Evolutionary conservation across 2,329 filamentous ascomycete species (phyloP), one percentile per base, ranked within the genome.

Genomic region (Drechslerella dactyloides): DNA sequence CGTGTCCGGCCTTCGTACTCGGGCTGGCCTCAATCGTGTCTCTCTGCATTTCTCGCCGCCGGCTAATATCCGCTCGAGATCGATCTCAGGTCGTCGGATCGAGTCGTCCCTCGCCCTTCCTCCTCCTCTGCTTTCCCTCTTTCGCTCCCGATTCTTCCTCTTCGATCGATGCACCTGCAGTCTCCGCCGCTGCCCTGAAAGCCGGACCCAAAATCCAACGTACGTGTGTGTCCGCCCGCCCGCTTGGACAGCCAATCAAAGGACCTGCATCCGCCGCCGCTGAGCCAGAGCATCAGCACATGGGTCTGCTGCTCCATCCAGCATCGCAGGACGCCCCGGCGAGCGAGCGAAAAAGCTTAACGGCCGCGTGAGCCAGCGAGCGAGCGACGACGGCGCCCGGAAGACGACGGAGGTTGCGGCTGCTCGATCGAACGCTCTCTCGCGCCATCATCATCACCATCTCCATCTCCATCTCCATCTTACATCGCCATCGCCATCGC

Each of bases 401-500:
- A 52, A 24, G 4, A 33, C 27, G 4, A 33, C 48, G 48, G 48
- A 33, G 21, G 21, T 13, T 52, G 10, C 6, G 23, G n/a, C n/a
- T n/a, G n/a, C n/a, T 24, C 46, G 46, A n/a, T 19, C n/a, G n/a
- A 19, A 19, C 46, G 6, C 46, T 50, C 46, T 50, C 46, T 50
- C 46, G 6, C 46, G n/a, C 17, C 23, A 10, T 50, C 23, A 19
- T n/a, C 11, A 33, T 53, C 33, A 15, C 42, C 37, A 48, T 59
- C 46, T 59, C 53, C 24, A 15, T 33, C 56, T 33, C 48, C 48
- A 35, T 55, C 44, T 54, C 44, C 5, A 17, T 13, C 37, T 42
- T 42, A 3, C n/a, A n/a, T n/a, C n/a, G n/a, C 37, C 37, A 13
- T 42, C 37, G 27, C 8, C 27, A 4, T 13, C 15, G 13, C 37